Conservation (phyloP, 192 early-diverging fungal species). For the Linnemannia elongata region DNA sequence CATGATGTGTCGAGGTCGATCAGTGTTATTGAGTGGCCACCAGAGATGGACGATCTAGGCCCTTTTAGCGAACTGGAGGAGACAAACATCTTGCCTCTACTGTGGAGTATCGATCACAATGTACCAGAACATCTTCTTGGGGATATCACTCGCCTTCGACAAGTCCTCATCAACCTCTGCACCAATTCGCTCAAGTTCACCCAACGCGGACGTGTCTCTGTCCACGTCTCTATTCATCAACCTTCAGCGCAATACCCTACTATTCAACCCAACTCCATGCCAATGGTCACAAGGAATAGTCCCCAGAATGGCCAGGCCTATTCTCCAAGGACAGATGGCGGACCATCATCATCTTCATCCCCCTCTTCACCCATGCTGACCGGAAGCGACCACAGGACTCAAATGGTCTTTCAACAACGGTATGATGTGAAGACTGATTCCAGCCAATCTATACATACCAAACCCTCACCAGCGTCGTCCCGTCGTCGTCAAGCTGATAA, state of each 20-base stretch:
- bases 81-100: slow-evolving; percentile 57
- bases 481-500: slow-evolving; percentile 39
- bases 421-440: slow-evolving; percentile 44
- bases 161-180: slow-evolving; percentile 67
- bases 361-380: slow-evolving; percentile 45
- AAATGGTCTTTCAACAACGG: slow-evolving; percentile 53
- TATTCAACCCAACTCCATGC: slow-evolving; percentile 25
- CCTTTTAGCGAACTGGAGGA: slow-evolving; percentile 44
- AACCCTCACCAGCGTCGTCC: slow-evolving; percentile 26
- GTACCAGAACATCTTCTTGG: slow-evolving; percentile 68
- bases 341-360: not conserved
- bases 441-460: not conserved
- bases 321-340: not conserved
- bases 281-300: slow-evolving; percentile 22
- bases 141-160: slow-evolving; percentile 64
- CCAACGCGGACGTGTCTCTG: slow-evolving; percentile 37
- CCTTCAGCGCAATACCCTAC: slow-evolving; percentile 33
- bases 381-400: slow-evolving; percentile 34
- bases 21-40: slow-evolving; percentile 53
- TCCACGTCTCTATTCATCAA: slow-evolving; percentile 45
- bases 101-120: slow-evolving; percentile 65
- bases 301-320: not conserved
- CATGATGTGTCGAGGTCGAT: slow-evolving; percentile 54
- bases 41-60: slow-evolving; percentile 48
- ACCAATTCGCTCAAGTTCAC: slow-evolving; percentile 69